Evolutionary conservation across 2,329 filamentous ascomycete genomes (phyloP), one percentile per base, ranked within the genome.

Genomic region (Alternaria infectoria): DNA sequence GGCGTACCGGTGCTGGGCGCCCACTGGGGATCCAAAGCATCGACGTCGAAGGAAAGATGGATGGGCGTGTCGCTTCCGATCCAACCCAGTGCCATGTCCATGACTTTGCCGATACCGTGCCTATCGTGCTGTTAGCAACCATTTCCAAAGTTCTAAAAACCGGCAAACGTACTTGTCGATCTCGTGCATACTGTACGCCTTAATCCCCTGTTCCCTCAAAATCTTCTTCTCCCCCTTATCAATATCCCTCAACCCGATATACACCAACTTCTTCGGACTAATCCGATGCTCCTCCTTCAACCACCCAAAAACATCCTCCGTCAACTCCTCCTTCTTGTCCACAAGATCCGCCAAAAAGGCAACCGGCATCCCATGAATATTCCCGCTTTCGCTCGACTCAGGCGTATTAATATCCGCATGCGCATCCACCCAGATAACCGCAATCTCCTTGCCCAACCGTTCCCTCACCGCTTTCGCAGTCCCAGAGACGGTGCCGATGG

Each of bases 391-490:
- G 69, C 91, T 95, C 51, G 89, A 91, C 87, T 98, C 94, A 57
- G 95, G 96, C 2, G 92, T 93, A 84, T 99, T 99, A 85, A 99
- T 97, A 81, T 99, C 96, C 58, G 95, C 91, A 81, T 99, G 96
- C 25, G 96, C 96, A 81, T 99, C 96, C 30, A 99, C 96, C 96
- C 96, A 99, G 80, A 99, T 96, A 61, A 99, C 93, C 12, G 93
- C 96, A 67, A 97, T 90, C 74, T 98, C 95, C 59, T 91, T 87
- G 47, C 85, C 88, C 62, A 97, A 83, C 17, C 95, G 85, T 85
- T 99, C 94, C 62, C 92, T 89, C 44, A 93, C 90, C 0, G 95
- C 96, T 83, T 91, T 92, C 36, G 94, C 92, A 2, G 91, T 93
- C 44, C 96, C 96, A 26, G 91, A 91, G 72, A 99, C 89, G 51